A percentile compares a stretch with the other conserved stretches of the same genome.
These are phyloP conservation scores for Bidens hawaiensis DNA, from an alignment of 140 eudicot species.

Conservation along the genomic window DNA sequence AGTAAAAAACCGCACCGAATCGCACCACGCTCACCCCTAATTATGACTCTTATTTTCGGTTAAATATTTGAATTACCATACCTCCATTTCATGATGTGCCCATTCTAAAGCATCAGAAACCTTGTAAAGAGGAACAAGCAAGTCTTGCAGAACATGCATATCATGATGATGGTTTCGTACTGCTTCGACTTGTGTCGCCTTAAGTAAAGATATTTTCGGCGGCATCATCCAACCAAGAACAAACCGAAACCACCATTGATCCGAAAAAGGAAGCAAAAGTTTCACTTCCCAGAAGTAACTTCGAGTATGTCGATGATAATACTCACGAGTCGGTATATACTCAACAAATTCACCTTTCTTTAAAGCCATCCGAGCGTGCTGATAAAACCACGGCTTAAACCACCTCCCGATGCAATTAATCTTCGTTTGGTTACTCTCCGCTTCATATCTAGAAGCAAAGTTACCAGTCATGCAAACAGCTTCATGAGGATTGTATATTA, in stretches of 20 bases:
- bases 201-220: constrained; percentile 80
- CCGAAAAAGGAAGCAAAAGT: constrained; percentile 80
- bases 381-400: constrained; percentile 92
- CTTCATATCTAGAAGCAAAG: constrained; percentile 70
- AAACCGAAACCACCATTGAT: constrained; percentile 80
- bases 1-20: no score
- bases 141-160: constrained; percentile 86
- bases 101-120: constrained; percentile 86
- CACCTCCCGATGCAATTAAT: constrained; percentile 74
- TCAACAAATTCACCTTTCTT: constrained; percentile 73
- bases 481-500: constrained; percentile 62
- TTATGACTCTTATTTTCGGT: no score
- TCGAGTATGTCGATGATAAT: constrained; percentile 88
- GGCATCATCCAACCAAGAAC: constrained; percentile 93
- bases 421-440: constrained; percentile 51
- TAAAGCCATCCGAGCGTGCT: constrained; percentile 69
- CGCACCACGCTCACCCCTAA: no score
- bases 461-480: constrained; percentile 71
- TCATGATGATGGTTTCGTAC: constrained; percentile 85
- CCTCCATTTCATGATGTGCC: constrained; percentile 92
- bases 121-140: constrained; percentile 91
- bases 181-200: constrained; percentile 90
- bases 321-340: constrained; percentile 81
- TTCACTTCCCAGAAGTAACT: constrained; percentile 89
- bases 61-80: no score